Base-by-base conservation (phyloP, 1,139 yeast genomes). In the Insectozyma bohioensis region DNA sequence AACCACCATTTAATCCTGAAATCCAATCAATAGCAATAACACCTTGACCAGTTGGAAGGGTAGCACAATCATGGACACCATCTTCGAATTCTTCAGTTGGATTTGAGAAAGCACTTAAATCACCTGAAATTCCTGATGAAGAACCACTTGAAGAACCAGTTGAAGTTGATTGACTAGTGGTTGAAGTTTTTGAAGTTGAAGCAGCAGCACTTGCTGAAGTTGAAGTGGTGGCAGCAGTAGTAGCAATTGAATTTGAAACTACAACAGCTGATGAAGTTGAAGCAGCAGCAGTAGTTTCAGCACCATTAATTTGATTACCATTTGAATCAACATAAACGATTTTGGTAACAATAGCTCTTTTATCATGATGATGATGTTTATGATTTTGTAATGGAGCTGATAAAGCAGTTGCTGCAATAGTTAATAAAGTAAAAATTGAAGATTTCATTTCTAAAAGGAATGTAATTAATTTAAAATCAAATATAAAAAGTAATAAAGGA, bases 321-420 rank as follows among this genome's bases (percentile, higher is more conserved):
- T 72, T 54, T 43, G 72, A 76, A 58, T 85, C 81, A 40, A 87
- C 95, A 37, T 85, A 85, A 42, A 85, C 90, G 58, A 82, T 80
- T 59, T 85, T 87, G 49, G 85, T 78, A 40, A 85, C 95, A 46
- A 82, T 76, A 32, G 85, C 86, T 67, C 88, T 78, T 66, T 79
- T 80, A 24, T 41, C 45, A 19, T 37, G 39, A 31, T 37, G 30
- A 63, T 84, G 94, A 34, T 57, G 55, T 37, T 59, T 63, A 49
- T 64, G 66, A 28, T 49, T 59, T 37, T 51, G 59, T 36, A 56
- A 47, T 29, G 65, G 65, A 41, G 64, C 63, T 37, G 66, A 60
- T 31, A 54, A 38, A 20, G 54, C 49, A 22, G 50, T 34, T 20
- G 62, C 46, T 24, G 51, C 54, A 18, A 52, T 34, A 23, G 59